Evolutionary conservation across 2,329 filamentous ascomycete genomes (phyloP).

Genomic region (Xylariales sp.): DNA sequence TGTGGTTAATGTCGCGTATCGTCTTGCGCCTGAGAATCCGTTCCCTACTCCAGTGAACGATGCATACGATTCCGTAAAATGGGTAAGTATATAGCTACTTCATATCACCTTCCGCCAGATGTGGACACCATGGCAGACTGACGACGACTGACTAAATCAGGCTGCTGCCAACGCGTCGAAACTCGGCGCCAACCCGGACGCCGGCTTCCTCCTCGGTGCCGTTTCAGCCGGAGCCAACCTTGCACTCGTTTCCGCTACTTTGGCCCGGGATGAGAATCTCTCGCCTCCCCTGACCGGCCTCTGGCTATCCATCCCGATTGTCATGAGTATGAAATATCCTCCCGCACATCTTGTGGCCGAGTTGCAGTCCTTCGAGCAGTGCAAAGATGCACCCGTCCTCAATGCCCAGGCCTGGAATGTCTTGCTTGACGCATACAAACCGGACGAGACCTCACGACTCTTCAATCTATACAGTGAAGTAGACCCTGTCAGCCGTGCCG

Average conservation of each 20-base stretch:
- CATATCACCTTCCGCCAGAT: too few species aligned
- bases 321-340: background rate
- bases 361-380: background rate
- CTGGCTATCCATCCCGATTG: background rate
- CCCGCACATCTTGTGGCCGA: background rate
- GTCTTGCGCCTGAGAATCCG: background rate
- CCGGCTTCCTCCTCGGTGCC: background rate
- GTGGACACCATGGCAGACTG: too few species aligned
- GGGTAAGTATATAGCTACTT: background rate
- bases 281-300: slow-evolving; percentile 1
- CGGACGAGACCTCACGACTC: background rate
- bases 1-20: background rate
- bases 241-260: background rate
- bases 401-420: background rate
- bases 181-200: background rate
- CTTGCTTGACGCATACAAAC: background rate
- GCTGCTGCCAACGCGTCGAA: background rate
- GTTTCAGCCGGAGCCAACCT: slow-evolving; percentile 2
- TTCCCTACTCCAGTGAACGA: background rate
- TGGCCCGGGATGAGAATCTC: slow-evolving; percentile 1
- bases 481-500: background rate
- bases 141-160: background rate
- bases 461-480: background rate
- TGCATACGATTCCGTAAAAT: background rate
- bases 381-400: background rate